Evolutionary conservation across 257 asterid species (phyloP).

Genomic region (Solanum piurae): DNA sequence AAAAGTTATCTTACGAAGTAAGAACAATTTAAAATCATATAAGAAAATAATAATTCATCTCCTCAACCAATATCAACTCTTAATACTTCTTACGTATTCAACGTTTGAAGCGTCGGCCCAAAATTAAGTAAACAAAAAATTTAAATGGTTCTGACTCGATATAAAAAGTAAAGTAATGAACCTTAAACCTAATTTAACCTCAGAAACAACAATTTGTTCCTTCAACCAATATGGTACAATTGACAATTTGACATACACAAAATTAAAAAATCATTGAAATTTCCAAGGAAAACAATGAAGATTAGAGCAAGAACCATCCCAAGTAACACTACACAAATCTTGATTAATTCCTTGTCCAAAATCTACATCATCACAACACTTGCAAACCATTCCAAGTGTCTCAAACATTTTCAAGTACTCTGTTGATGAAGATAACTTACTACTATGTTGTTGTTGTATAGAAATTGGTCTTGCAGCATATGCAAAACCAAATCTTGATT

Average conservation of each 20-base stretch:
- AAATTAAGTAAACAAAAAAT: not conserved
- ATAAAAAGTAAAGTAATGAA: not conserved
- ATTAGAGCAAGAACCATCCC: conserved; percentile 25
- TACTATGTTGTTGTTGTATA: not conserved
- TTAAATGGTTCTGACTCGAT: not conserved
- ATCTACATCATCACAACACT: conserved; percentile 23
- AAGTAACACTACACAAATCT: conserved; percentile 7
- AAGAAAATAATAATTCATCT: not conserved
- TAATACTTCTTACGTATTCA: not conserved
- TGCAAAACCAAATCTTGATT: not conserved
- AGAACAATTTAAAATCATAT: not conserved
- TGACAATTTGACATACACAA: not conserved
- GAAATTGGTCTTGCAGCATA: not conserved
- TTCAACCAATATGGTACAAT: not conserved
- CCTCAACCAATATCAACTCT: not conserved
- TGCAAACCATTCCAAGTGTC: conserved; percentile 28
- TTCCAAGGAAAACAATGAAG: conserved; percentile 34
- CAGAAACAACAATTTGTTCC: not conserved
- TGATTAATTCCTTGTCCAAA: not conserved
- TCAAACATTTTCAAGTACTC: not conserved
- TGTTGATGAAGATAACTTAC: not conserved
- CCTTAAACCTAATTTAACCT: not conserved
- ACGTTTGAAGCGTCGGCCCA: not conserved
- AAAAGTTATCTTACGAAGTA: not conserved
- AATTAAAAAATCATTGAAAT: not conserved